These are phyloP conservation scores for Alternaria alternata DNA, from an alignment of 2,329 filamentous ascomycete species.

Conservation along the genomic window DNA sequence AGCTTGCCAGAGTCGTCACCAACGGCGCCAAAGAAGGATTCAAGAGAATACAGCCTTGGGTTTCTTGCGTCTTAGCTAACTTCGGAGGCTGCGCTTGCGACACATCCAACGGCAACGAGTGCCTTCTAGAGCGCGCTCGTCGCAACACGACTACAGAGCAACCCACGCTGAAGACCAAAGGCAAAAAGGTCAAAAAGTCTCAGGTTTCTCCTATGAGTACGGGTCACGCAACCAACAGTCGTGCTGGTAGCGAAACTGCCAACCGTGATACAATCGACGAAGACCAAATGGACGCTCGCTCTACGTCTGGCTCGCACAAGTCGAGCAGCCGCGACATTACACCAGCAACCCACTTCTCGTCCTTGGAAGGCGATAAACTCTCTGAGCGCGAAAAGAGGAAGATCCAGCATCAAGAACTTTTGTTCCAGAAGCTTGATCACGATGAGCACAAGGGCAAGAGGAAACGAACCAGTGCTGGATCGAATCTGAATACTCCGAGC, in stretches of 20 bases:
- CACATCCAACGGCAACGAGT: conserved; percentile 45
- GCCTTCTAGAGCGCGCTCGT: conserved; percentile 48
- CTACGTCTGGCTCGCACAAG: conserved; percentile 64
- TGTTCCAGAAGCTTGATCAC: conserved; percentile 68
- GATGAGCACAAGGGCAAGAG: conserved; percentile 63
- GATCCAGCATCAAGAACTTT: conserved; percentile 68
- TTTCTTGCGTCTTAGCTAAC: conserved; percentile 75
- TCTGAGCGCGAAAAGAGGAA: conserved; percentile 70
- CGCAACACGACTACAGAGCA: conserved; percentile 42
- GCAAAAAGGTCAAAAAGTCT: conserved; percentile 58
- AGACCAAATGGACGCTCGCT: conserved; percentile 64
- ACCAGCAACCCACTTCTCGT: conserved; percentile 62
- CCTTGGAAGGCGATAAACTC: conserved; percentile 59
- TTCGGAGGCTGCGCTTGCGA: conserved; percentile 83
- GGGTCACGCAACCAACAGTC: conserved; percentile 63
- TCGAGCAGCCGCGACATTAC: conserved; percentile 69
- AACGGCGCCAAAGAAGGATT: conserved; percentile 69
- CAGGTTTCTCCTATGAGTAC: conserved; percentile 64
- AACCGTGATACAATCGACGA: conserved; percentile 62
- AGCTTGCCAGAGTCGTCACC: conserved; percentile 67
- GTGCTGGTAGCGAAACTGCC: conserved; percentile 66
- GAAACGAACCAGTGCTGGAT: conserved; percentile 65
- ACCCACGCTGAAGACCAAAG: conserved; percentile 52
- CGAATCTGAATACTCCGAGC: conserved; percentile 61
- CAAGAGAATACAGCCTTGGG: conserved; percentile 70